Conservation (phyloP, 768 basidiomycete genomes). For the Panaeolus cyanescens region DNA sequence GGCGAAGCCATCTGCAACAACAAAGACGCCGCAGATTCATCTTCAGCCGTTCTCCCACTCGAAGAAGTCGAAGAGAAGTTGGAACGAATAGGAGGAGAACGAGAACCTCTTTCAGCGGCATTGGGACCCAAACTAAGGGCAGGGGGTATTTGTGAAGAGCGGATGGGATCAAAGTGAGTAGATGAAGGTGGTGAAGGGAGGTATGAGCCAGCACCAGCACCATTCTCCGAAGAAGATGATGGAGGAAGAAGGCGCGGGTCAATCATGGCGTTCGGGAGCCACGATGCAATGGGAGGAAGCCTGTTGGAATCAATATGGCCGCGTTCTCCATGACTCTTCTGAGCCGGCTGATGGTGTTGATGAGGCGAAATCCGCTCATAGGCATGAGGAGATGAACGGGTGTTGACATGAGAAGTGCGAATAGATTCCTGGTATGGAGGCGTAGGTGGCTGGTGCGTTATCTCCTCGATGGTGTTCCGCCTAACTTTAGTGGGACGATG, state of each 20-base stretch:
- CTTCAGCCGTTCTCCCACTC: conserved; percentile 51
- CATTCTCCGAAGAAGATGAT: conserved; percentile 4
- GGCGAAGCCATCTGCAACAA: conserved; percentile 61
- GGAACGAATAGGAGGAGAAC: conserved; percentile 9
- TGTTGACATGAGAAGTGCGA: background rate
- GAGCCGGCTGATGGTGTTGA: background rate
- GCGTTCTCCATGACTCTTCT: background rate
- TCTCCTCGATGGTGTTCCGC: background rate
- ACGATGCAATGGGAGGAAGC: conserved; percentile 17
- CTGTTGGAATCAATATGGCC: background rate
- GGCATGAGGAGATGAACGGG: background rate
- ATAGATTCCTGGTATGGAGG: conserved; percentile 2
- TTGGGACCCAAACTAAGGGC: conserved; percentile 36
- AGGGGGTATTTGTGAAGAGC: conserved; percentile 39
- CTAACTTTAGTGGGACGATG: background rate
- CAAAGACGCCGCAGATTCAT: conserved; percentile 70
- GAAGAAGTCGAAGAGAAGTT: background rate
- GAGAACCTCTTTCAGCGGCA: background rate
- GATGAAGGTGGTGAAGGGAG: conserved; percentile 63
- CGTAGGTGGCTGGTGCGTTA: background rate
- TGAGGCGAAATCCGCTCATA: background rate
- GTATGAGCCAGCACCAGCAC: conserved; percentile 26
- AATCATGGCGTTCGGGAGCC: conserved; percentile 23
- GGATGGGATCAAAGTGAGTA: conserved; percentile 46
- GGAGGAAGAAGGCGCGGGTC: conserved; percentile 27